Percentiles rank a stretch among this genome's conserved stretches.
Evolutionary conservation across 495 filamentous ascomycete genomes (phyloP).

Genomic region (Penicillium flavigenum): DNA sequence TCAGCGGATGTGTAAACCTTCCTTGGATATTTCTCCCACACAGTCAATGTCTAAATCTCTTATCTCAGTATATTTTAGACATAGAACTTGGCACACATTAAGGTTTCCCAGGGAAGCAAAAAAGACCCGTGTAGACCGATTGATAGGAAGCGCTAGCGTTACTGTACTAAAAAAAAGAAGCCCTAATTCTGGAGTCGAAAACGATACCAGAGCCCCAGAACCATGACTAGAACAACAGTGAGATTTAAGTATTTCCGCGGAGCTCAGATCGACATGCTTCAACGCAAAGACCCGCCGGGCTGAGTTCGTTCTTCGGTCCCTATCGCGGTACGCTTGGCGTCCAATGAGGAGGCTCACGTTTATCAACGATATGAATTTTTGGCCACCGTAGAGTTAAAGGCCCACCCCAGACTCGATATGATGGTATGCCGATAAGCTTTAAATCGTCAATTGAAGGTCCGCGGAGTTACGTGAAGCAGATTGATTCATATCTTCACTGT

Average conservation of each 20-base stretch:
- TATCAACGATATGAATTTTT: constrained; percentile 17
- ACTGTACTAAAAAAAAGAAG: not conserved
- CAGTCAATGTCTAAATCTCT: not conserved
- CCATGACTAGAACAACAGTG: not conserved
- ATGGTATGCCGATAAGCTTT: not conserved
- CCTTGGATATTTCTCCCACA: not conserved
- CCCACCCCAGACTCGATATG: constrained; percentile 1
- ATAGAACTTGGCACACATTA: not conserved
- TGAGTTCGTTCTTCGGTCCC: constrained; percentile 6
- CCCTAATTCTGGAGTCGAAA: not conserved
- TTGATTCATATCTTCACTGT: constrained; percentile 11
- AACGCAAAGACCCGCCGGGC: constrained; percentile 9
- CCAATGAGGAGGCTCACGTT: constrained; percentile 26
- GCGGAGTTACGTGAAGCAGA: constrained; percentile 6
- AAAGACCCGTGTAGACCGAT: not conserved
- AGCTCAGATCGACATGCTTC: constrained; percentile 14
- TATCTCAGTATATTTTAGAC: not conserved
- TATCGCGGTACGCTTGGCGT: constrained; percentile 14
- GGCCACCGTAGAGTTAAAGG: not conserved
- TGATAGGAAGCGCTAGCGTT: not conserved
- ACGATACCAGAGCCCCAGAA: not conserved
- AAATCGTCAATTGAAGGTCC: not conserved
- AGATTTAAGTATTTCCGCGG: constrained; percentile 31
- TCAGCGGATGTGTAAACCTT: too few species aligned
- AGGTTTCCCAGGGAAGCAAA: not conserved